Conservation (phyloP, 2,329 filamentous ascomycete species). For the Pezicula radicicola region DNA sequence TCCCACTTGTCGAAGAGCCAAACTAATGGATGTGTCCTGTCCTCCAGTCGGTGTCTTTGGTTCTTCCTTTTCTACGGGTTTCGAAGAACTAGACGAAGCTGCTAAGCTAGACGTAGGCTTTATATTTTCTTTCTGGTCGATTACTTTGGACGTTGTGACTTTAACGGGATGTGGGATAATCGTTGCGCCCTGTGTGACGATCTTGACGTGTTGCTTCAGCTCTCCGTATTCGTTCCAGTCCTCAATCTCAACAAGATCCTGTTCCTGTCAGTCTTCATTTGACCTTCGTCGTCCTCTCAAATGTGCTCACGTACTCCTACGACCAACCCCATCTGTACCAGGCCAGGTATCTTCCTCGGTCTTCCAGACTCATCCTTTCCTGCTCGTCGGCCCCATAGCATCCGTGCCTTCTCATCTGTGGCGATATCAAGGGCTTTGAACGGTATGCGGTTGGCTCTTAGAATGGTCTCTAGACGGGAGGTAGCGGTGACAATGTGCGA, state of each 20-base stretch:
- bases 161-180: conserved; percentile 7
- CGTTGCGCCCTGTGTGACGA: conserved; percentile 36
- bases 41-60: conserved; percentile 14
- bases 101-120: conserved; percentile 22
- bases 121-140: conserved; percentile 27
- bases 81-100: conserved; percentile 15
- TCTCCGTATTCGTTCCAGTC: conserved; percentile 99
- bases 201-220: conserved; percentile 78
- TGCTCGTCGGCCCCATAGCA: conserved; percentile 81
- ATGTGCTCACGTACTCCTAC: conserved; percentile 67
- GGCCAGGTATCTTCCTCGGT: conserved; percentile 74
- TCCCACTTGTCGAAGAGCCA: conserved; percentile 52
- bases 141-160: conserved; percentile 22
- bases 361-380: conserved; percentile 65
- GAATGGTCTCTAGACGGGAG: conserved; percentile 90
- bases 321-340: conserved; percentile 84
- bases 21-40: conserved; percentile 26
- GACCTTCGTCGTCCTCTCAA: neutral
- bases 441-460: conserved; percentile 89
- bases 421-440: conserved; percentile 92
- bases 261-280: conserved; percentile 9
- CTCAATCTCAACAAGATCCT: conserved; percentile 93
- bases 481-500: conserved; percentile 96
- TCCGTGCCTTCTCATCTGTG: conserved; percentile 82
- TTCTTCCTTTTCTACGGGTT: conserved; percentile 11